These are phyloP conservation scores for Cystofilobasidium capitatum DNA, from an alignment of 768 basidiomycete species.

Conservation along the genomic window DNA sequence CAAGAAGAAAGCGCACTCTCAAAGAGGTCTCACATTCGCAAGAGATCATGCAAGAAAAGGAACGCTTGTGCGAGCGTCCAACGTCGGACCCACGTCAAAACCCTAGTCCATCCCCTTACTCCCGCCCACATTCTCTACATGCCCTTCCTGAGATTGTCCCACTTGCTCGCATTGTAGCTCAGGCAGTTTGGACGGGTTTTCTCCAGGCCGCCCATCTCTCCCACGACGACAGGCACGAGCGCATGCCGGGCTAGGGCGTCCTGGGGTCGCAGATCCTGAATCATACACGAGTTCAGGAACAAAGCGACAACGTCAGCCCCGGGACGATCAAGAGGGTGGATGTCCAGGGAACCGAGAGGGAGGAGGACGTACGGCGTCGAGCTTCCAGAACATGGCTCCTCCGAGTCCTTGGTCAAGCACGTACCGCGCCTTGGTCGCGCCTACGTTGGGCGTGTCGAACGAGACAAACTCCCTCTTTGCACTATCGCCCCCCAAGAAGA, in stretches of 20 bases:
- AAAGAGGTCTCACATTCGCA: too few species aligned
- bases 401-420: constrained; percentile 66
- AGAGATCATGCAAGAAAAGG: too few species aligned
- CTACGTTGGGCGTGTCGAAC: constrained; percentile 65
- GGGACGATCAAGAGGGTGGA: neutral
- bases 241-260: constrained; percentile 1
- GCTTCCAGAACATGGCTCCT: constrained; percentile 70
- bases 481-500: neutral
- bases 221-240: constrained; percentile 13
- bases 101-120: too few species aligned
- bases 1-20: too few species aligned
- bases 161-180: constrained; percentile 10
- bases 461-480: constrained; percentile 67
- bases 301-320: neutral
- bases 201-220: constrained; percentile 18
- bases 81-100: too few species aligned
- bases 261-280: constrained; percentile 16
- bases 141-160: constrained; percentile 25
- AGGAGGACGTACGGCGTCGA: constrained; percentile 20
- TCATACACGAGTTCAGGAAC: neutral
- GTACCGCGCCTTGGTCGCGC: constrained; percentile 55
- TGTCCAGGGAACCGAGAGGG: neutral
- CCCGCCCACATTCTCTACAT: too few species aligned
- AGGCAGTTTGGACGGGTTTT: constrained; percentile 4
- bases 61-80: too few species aligned